Evolutionary conservation across 2,329 filamentous ascomycete species (phyloP).

Genomic region (Elsinoe ampelina): DNA sequence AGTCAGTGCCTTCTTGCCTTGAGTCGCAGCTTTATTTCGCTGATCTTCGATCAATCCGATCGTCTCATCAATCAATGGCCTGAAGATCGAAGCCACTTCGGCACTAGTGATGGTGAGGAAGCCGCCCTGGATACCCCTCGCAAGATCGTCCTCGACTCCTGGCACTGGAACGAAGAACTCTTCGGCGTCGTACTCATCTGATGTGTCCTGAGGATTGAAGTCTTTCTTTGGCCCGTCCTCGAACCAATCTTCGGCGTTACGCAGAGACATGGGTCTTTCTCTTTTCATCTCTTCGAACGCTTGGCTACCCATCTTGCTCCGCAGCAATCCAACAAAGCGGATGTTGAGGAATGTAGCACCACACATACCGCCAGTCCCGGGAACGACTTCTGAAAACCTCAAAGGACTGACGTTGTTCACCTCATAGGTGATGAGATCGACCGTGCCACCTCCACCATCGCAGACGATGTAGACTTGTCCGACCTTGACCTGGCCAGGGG

Average conservation of each 20-base stretch:
- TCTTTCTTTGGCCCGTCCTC: conserved; percentile 80
- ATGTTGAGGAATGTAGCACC: conserved; percentile 74
- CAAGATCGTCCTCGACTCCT: conserved; percentile 66
- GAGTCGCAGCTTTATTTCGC: conserved; percentile 31
- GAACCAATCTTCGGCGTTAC: conserved; percentile 62
- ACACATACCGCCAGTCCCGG: conserved; percentile 68
- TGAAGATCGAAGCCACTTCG: conserved; percentile 49
- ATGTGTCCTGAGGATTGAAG: conserved; percentile 47
- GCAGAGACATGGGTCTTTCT: conserved; percentile 72
- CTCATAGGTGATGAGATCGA: conserved; percentile 75
- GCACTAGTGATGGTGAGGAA: conserved; percentile 66
- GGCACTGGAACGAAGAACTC: conserved; percentile 73
- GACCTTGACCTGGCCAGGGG: too few relatives aligned
- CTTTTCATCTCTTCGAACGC: conserved; percentile 70
- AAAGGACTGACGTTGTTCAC: conserved; percentile 65
- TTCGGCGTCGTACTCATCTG: conserved; percentile 55
- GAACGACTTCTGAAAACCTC: conserved; percentile 66
- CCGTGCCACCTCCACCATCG: conserved; percentile 49
- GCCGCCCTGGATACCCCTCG: conserved; percentile 63
- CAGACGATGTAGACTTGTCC: conserved; percentile 43
- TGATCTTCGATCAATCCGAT: conserved; percentile 35
- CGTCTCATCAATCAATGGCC: conserved; percentile 56
- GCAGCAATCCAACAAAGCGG: conserved; percentile 55
- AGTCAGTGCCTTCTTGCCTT: conserved; percentile 41
- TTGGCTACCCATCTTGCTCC: too few relatives aligned